A percentile compares a stretch with the other conserved stretches of the same genome.
Evolutionary conservation across 2,329 filamentous ascomycete species (phyloP).

Genomic region (Aureobasidium melanogenum): DNA sequence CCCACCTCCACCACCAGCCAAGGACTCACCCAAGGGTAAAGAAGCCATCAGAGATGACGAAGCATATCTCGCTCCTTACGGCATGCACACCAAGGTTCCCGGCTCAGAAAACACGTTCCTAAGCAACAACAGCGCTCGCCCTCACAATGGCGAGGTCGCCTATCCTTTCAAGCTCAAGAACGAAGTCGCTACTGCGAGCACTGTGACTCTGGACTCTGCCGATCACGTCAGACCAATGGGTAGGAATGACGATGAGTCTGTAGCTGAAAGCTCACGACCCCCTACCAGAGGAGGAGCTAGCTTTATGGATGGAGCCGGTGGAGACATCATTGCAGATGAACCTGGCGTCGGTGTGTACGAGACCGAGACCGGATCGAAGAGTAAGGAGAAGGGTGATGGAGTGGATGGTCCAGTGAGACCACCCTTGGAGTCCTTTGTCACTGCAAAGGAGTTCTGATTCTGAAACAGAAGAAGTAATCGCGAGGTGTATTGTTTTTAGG

Average conservation of each 20-base stretch:
- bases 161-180: conserved; percentile 62
- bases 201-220: conserved; percentile 50
- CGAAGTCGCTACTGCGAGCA: conserved; percentile 54
- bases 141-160: conserved; percentile 59
- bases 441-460: conserved; percentile 33
- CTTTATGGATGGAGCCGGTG: not conserved
- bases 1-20: not conserved
- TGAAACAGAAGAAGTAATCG: not conserved
- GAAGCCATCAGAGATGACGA: not conserved
- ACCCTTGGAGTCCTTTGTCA: conserved; percentile 47
- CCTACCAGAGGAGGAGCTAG: not conserved
- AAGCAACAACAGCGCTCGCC: conserved; percentile 50
- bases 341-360: not conserved
- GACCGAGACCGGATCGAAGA: not conserved
- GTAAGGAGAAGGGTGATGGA: not conserved
- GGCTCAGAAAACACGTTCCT: conserved; percentile 37
- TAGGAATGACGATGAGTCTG: conserved; percentile 8
- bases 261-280: not conserved
- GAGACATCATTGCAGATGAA: not conserved
- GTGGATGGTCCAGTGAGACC: conserved; percentile 25
- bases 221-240: conserved; percentile 13
- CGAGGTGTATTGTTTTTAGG: not conserved
- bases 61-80: conserved; percentile 3
- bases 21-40: not conserved
- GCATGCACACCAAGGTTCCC: conserved; percentile 16